Percentiles rank a stretch among this genome's conserved stretches.
phyloP scores from a whole-genome alignment of 192 early-diverging fungal species.

The Gryganskiella cystojenkinii region DNA sequence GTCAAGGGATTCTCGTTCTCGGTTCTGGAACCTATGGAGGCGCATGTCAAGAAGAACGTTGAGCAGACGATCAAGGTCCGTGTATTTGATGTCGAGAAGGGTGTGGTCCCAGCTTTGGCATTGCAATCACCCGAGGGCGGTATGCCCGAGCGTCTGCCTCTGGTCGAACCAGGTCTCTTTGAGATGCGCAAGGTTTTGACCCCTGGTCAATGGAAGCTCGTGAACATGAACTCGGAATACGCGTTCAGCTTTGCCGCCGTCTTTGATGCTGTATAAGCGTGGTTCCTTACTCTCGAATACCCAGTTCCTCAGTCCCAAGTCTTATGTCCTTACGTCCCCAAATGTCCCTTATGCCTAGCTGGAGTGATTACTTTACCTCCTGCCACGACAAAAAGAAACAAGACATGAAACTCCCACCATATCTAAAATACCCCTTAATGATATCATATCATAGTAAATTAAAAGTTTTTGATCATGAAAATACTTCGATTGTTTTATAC shows the following conservation, averaged over 20 bases:
- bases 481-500: too few relatives aligned
- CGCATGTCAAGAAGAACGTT: constrained; percentile 39
- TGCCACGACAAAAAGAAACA: too few relatives aligned
- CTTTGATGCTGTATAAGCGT: constrained; percentile 46
- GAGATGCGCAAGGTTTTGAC: constrained; percentile 30
- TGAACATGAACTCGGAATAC: constrained; percentile 50
- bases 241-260: constrained; percentile 51
- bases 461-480: too few relatives aligned
- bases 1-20: constrained; percentile 51
- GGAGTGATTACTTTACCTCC: too few relatives aligned
- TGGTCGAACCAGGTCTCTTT: constrained; percentile 40
- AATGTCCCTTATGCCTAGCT: too few relatives aligned
- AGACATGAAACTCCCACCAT: too few relatives aligned
- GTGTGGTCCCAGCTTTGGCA: constrained; percentile 35
- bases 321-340: background rate
- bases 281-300: background rate
- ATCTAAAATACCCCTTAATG: too few relatives aligned
- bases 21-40: constrained; percentile 38
- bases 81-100: constrained; percentile 48
- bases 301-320: background rate
- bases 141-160: constrained; percentile 43
- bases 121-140: constrained; percentile 42
- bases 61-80: constrained; percentile 37
- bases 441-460: too few relatives aligned
- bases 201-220: constrained; percentile 44